Conservation (phyloP, 805 yeast species). For the Lipomyces kockii region DNA sequence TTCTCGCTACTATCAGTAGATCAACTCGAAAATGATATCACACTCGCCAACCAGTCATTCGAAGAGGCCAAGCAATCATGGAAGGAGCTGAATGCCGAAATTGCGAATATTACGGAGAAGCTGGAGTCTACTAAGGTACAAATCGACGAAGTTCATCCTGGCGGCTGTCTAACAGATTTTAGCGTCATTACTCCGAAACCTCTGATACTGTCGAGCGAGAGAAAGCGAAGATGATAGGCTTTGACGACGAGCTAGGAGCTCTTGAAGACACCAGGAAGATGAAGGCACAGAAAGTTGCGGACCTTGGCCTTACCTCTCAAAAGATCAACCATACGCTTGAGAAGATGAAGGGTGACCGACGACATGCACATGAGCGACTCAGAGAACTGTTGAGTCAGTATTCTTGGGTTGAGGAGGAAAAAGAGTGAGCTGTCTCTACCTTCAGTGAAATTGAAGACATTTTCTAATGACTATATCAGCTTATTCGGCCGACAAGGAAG, state of each 20-base stretch:
- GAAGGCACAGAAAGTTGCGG: constrained; percentile 41
- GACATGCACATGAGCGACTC: constrained; percentile 43
- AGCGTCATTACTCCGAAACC: constrained; percentile 19
- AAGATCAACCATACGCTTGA: constrained; percentile 42
- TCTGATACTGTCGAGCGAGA: constrained; percentile 41
- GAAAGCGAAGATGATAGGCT: constrained; percentile 62
- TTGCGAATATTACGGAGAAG: constrained; percentile 38
- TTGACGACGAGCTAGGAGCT: constrained; percentile 77
- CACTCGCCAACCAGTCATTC: constrained; percentile 18
- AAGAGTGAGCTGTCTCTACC: constrained; percentile 42
- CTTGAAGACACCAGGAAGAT: constrained; percentile 39
- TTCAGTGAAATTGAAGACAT: background rate
- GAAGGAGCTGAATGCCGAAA: constrained; percentile 25
- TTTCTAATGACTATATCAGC: constrained; percentile 8
- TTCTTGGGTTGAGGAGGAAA: constrained; percentile 75
- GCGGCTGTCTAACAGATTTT: background rate
- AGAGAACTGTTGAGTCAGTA: constrained; percentile 58
- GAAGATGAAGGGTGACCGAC: constrained; percentile 37
- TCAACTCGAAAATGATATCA: constrained; percentile 63
- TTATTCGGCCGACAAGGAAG: constrained; percentile 45
- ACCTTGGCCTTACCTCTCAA: constrained; percentile 40
- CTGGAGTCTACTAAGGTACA: constrained; percentile 22
- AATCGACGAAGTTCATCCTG: background rate
- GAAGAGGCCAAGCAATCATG: constrained; percentile 29
- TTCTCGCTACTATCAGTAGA: constrained; percentile 50